Base-by-base conservation (phyloP, 331 rosid species). In the Pyracantha coccinea region DNA sequence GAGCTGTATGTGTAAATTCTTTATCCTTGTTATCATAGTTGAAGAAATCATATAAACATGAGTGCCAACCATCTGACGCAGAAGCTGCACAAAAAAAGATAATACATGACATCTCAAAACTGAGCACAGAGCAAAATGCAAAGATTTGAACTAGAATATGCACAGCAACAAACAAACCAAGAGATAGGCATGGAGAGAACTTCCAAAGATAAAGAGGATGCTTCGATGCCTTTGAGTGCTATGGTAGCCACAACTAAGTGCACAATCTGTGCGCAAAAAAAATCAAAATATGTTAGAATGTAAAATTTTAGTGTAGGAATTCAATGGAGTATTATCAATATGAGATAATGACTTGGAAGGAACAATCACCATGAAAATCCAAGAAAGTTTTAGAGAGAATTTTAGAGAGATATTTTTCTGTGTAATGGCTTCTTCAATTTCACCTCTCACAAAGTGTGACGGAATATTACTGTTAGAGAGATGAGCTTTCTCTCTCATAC, bases 61-160 rank as follows among this genome's bases (percentile, higher is more conserved):
- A 80, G 89, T 80, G 63, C 79, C 74, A 76, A 83, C 74, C 83
- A 89, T 4, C 81, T 87, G 88, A 41, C 81, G 89, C 77, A 87
- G 68, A 75, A 83, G 85, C 89, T 86, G 75, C 80, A 79, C 71
- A 11, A 66, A 20, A 52, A 52, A 52, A 52, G 17, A 44, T 12
- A 44, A 17, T 15, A 52, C 3, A 52, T 52, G 38, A 52, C 2
- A 52, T 52, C 2, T 6, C 57, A 52, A 52, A 52, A 17, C 57
- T 6, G 10, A 1, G 38, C 38, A 33, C 10, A 33, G 0, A 7
- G 38, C 38, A 33, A 33, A 33, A 1, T 33, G 38, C 38, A 55
- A 78, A 68, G 44, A 41, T 33, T 41, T 24, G 7, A 63, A 50
- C 31, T 47, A 27, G 38, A 33, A 2, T 33, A 33, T 33, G 71